Evolutionary conservation across 2,329 filamentous ascomycete species (phyloP), one percentile per base, ranked within the genome.

Genomic region (Arthrobotrys conoides): DNA sequence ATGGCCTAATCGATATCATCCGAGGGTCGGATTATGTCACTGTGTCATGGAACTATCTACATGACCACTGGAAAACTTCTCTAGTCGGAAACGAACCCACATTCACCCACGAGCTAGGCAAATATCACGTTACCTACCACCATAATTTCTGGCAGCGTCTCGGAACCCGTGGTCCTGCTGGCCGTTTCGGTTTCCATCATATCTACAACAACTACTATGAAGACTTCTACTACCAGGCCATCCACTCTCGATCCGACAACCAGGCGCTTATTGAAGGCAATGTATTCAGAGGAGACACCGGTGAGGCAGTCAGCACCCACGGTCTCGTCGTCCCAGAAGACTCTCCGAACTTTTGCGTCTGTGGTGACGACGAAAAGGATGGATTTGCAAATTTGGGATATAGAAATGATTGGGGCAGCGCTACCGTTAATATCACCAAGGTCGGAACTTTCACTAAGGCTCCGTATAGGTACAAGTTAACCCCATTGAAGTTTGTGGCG

Each of bases 71-170:
- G 84, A 67, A 75, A 27, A 68, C 86, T n/a, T 88, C 87, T 0
- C 85, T 90, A 5, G 85, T 90, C 68, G 89, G 88, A 18, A 89
- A 91, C 86, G 88, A 91, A 86, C 86, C 80, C 84, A 90, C 90
- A 85, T 84, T 80, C 48, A 84, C 82, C 53, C 87, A 90, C 80
- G 90, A 92, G 84, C 88, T 82, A 4, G 90, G 90, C 80, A 86
- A 86, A 63, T 84, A 88, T 10, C 86, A 86, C 81, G 81, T 88
- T 72, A 87, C 86, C 0, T 87, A 87, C 78, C 86, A 87, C 81
- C 86, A 88, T 81, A 88, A 88, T 83, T 83, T 85, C 82, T 87
- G 85, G 86, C 81, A 82, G 18, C 85, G 86, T 77, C 82, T 83
- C 67, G 86, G 86, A 63, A 88, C 86, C 0, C 84, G 86, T 6